Evolutionary conservation across 2,329 filamentous ascomycete species (phyloP).

Genomic region (Chrysosporium keratinophilum): DNA sequence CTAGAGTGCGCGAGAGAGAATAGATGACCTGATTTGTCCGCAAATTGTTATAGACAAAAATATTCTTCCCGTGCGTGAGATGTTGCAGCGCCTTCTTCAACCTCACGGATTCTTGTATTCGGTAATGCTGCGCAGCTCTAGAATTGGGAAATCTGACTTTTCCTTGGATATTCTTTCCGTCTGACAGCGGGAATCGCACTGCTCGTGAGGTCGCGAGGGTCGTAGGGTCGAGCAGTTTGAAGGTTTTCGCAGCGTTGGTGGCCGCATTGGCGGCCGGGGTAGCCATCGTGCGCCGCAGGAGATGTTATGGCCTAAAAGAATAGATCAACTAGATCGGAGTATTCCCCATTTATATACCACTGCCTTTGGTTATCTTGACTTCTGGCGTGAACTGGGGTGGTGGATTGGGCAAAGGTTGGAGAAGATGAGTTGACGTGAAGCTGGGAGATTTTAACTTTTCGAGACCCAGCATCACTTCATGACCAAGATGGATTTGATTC

Average conservation of each 20-base stretch:
- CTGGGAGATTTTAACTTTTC: slow-evolving; percentile 12
- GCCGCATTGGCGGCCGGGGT: slow-evolving; percentile 9
- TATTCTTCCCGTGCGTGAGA: slow-evolving; percentile 46
- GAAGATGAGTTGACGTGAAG: neutral
- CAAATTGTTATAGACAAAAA: slow-evolving; percentile 53
- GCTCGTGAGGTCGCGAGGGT: slow-evolving; percentile 10
- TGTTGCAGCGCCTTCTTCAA: slow-evolving; percentile 39
- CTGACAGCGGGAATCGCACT: slow-evolving; percentile 15
- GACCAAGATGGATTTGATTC: neutral
- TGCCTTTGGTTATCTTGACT: neutral
- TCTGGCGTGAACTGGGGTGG: neutral
- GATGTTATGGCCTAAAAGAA: neutral
- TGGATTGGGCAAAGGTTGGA: neutral
- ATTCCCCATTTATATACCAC: neutral
- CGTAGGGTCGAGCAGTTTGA: slow-evolving; percentile 16
- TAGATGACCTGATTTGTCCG: slow-evolving; percentile 56
- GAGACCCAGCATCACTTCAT: neutral
- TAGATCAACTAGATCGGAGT: neutral
- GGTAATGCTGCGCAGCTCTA: slow-evolving; percentile 34
- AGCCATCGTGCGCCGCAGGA: neutral
- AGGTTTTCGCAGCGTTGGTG: slow-evolving; percentile 11
- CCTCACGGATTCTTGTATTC: slow-evolving; percentile 30
- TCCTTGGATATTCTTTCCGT: slow-evolving; percentile 32
- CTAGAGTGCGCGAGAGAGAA: slow-evolving; percentile 47
- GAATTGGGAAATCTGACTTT: slow-evolving; percentile 31